These are phyloP conservation scores for Globisporangium polare DNA, from an alignment of 352 stramenopile species.

Conservation along the genomic window DNA sequence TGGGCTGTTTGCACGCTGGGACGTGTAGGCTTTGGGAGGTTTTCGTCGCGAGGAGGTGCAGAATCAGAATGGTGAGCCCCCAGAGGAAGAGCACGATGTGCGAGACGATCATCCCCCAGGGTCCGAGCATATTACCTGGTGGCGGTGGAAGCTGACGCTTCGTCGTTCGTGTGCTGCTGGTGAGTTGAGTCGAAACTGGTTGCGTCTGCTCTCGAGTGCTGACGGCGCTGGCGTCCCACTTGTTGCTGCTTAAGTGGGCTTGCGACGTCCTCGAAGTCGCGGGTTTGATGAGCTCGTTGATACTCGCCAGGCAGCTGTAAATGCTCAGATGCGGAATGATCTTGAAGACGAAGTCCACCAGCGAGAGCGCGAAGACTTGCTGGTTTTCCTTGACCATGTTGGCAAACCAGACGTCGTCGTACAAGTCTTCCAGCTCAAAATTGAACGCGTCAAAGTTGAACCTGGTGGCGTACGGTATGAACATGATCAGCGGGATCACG, in stretches of 20 bases:
- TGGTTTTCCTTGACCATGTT: conserved; percentile 15
- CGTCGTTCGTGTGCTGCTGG: not conserved
- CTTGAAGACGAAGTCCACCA: conserved; percentile 15
- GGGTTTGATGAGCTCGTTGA: conserved; percentile 11
- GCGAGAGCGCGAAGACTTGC: conserved; percentile 10
- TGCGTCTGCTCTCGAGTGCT: not conserved
- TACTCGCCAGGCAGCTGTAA: conserved; percentile 11
- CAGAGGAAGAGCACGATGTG: conserved; percentile 14
- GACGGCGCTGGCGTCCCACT: not conserved
- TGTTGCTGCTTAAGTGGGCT: not conserved
- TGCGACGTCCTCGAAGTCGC: not conserved
- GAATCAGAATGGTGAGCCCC: conserved; percentile 9
- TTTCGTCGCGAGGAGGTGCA: conserved; percentile 16
- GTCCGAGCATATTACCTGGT: conserved; percentile 3
- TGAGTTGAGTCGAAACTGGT: not conserved
- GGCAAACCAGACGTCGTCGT: conserved; percentile 18
- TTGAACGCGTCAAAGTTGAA: conserved; percentile 14
- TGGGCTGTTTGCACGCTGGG: conserved; percentile 18
- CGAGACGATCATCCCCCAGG: conserved; percentile 4
- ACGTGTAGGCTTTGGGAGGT: conserved; percentile 12
- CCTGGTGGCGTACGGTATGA: conserved; percentile 2
- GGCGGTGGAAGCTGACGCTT: not conserved
- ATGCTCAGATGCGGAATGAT: conserved; percentile 16
- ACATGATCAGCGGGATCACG: conserved; percentile 12
- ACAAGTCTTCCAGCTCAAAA: conserved; percentile 7